Conservation (phyloP, 306 rosid genomes). For the Corylus avellana region DNA sequence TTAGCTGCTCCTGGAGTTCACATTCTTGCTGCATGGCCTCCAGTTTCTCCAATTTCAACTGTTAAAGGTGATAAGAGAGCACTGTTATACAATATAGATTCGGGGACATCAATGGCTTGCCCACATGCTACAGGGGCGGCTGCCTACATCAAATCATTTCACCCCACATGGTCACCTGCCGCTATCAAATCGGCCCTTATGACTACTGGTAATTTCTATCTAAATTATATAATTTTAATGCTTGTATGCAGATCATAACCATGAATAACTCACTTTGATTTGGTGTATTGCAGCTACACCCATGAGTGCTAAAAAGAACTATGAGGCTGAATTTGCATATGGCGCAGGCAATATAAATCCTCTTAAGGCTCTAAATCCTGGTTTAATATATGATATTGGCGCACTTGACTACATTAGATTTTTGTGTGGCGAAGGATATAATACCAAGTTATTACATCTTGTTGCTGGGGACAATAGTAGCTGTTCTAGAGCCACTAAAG, state of each 20-base stretch:
- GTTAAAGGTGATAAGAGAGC: constrained; percentile 26
- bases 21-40: constrained; percentile 30
- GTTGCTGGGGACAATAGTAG: constrained; percentile 34
- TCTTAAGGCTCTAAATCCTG: constrained; percentile 12
- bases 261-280: neutral
- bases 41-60: neutral
- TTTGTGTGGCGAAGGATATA: constrained; percentile 50
- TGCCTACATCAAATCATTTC: constrained; percentile 34
- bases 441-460: constrained; percentile 14
- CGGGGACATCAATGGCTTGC: constrained; percentile 50
- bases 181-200: constrained; percentile 35
- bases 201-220: constrained; percentile 31
- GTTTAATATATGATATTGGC: constrained; percentile 34
- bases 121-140: constrained; percentile 37
- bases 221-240: too few species aligned
- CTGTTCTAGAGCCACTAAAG: constrained; percentile 26
- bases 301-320: constrained; percentile 15
- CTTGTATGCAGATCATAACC: neutral
- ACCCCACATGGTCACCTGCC: constrained; percentile 43
- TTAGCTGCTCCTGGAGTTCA: constrained; percentile 37
- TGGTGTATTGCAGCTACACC: constrained; percentile 29
- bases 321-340: constrained; percentile 36
- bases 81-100: constrained; percentile 24
- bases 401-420: constrained; percentile 34
- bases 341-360: constrained; percentile 45